Conservation (phyloP, 805 yeast species). For the Barnettozyma botsteinii region DNA sequence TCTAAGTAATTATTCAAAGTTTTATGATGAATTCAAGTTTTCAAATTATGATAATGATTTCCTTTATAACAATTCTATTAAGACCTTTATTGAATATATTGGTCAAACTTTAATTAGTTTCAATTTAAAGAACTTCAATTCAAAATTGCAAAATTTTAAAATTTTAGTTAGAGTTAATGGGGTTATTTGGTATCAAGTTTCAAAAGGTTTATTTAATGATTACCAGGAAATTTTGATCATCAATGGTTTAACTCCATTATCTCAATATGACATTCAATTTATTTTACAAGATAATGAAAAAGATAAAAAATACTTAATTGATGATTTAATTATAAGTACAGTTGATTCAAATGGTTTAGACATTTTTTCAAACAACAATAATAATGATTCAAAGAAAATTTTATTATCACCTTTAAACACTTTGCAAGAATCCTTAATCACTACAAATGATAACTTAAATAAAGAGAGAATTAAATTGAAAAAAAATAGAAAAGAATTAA, state of each 20-base stretch:
- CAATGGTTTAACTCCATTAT: conserved; percentile 57
- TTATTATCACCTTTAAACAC: conserved; percentile 60
- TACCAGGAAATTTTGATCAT: conserved; percentile 47
- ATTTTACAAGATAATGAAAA: conserved; percentile 27
- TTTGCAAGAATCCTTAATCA: conserved; percentile 56
- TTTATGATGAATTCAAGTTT: conserved; percentile 26
- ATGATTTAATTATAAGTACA: conserved; percentile 36
- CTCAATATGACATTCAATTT: conserved; percentile 55
- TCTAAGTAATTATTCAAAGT: conserved; percentile 19
- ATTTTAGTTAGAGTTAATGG: conserved; percentile 54
- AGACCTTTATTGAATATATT: conserved; percentile 41
- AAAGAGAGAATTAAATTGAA: conserved; percentile 55
- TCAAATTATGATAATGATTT: conserved; percentile 22
- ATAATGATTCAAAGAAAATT: too few species aligned
- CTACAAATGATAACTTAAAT: conserved; percentile 53
- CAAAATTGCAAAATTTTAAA: conserved; percentile 29
- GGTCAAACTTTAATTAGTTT: conserved; percentile 49
- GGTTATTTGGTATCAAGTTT: conserved; percentile 61
- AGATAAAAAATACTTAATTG: conserved; percentile 30
- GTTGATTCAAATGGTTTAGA: conserved; percentile 21
- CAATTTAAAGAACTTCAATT: conserved; percentile 39
- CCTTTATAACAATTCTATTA: conserved; percentile 26
- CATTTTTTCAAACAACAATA: conserved; percentile 29
- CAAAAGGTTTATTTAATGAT: conserved; percentile 41
- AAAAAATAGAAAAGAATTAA: conserved; percentile 51